These are phyloP conservation scores for Euphorbia schlechtendalii DNA, from an alignment of 441 rosid species.

Conservation along the genomic window DNA sequence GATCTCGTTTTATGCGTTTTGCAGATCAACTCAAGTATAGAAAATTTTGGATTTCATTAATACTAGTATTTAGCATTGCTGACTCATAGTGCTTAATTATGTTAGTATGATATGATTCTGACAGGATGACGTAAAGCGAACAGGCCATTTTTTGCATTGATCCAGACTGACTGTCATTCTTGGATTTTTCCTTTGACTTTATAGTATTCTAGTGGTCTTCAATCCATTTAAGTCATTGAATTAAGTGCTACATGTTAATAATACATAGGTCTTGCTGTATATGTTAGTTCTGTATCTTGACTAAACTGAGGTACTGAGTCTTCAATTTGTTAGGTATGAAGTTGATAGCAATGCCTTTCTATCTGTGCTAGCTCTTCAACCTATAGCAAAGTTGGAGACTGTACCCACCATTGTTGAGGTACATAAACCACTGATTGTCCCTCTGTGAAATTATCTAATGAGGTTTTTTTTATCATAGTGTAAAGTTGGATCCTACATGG, in stretches of 20 bases:
- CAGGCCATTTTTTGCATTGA: background rate
- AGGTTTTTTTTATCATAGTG: constrained; percentile 6
- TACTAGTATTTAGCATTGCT: background rate
- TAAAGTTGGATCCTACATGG: constrained; percentile 17
- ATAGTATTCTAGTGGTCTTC: background rate
- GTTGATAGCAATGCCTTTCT: constrained; percentile 90
- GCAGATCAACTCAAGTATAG: background rate
- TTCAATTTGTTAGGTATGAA: constrained; percentile 62
- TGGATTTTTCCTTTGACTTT: background rate
- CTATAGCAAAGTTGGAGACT: constrained; percentile 57
- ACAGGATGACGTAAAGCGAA: background rate
- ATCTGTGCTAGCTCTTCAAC: constrained; percentile 93
- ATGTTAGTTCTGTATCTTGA: background rate
- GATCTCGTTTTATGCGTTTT: background rate
- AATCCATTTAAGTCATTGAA: background rate
- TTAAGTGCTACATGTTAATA: background rate
- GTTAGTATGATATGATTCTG: background rate
- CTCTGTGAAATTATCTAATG: background rate
- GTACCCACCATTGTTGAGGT: constrained; percentile 97
- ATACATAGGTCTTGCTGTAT: background rate
- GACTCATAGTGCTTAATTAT: background rate
- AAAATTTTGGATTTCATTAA: background rate
- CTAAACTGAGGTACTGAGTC: constrained; percentile 24
- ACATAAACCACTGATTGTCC: constrained; percentile 16
- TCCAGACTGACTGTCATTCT: background rate